phyloP scores from a whole-genome alignment of 177 flowering plant species.

The Vitis hybrid region DNA sequence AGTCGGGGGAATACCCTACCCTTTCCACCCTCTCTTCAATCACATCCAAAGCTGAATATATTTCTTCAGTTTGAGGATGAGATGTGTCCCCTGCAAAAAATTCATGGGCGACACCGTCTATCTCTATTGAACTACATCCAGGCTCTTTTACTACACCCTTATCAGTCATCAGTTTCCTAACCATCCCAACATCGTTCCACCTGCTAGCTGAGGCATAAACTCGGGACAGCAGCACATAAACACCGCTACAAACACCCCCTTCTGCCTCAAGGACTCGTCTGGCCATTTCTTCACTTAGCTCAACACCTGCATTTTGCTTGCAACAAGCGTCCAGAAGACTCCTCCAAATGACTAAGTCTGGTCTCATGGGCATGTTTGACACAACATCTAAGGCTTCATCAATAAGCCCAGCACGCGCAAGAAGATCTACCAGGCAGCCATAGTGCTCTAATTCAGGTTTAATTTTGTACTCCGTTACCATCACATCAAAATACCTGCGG shows the following conservation, averaged over 20 bases:
- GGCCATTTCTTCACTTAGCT: slow-evolving; percentile 61
- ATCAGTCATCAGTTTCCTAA: slow-evolving; percentile 71
- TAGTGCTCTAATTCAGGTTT: slow-evolving; percentile 72
- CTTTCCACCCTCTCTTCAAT: slow-evolving; percentile 48
- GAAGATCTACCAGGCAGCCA: slow-evolving; percentile 79
- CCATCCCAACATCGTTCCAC: slow-evolving; percentile 72
- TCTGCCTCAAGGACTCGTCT: slow-evolving; percentile 41
- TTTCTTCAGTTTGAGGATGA: slow-evolving; percentile 54
- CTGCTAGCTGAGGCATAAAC: slow-evolving; percentile 68
- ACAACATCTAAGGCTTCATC: slow-evolving; percentile 61
- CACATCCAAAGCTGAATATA: slow-evolving; percentile 42
- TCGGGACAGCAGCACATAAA: slow-evolving; percentile 71
- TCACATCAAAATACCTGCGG: slow-evolving; percentile 47
- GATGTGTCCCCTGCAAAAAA: slow-evolving; percentile 78
- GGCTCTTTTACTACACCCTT: slow-evolving; percentile 74
- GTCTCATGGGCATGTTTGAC: slow-evolving; percentile 65
- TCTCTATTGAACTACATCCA: slow-evolving; percentile 73
- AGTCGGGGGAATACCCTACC: slow-evolving; percentile 58
- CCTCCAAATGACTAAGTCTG: slow-evolving; percentile 77
- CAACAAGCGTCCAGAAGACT: slow-evolving; percentile 74
- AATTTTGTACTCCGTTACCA: slow-evolving; percentile 51
- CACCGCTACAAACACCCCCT: slow-evolving; percentile 48
- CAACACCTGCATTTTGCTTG: slow-evolving; percentile 47
- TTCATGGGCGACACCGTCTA: slow-evolving; percentile 62
- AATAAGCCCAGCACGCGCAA: slow-evolving; percentile 63